Conservation (phyloP, 1,284 basidiomycete species). For the Stygiomarasmius scandens region DNA sequence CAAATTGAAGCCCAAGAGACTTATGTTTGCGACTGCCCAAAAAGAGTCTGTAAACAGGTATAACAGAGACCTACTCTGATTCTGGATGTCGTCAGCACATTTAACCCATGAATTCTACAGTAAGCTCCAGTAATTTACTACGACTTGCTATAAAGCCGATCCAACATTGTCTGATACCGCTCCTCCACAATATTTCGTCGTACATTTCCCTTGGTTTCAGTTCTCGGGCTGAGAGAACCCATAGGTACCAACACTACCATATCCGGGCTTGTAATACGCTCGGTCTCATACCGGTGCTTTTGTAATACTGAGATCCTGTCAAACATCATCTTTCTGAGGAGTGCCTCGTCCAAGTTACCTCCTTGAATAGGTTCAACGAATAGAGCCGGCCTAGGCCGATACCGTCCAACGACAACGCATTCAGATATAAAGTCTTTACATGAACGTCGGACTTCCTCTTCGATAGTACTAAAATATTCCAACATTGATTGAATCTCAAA, state of each 20-base stretch:
- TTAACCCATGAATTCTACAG: too few species aligned
- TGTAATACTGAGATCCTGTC: neutral
- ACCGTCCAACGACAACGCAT: conserved; percentile 7
- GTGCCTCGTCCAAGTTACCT: neutral
- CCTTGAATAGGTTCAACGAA: conserved; percentile 5
- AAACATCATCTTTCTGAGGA: neutral
- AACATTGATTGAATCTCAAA: too few species aligned
- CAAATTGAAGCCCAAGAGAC: too few species aligned
- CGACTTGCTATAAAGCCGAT: neutral
- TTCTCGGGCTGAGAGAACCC: conserved; percentile 2
- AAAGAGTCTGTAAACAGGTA: too few species aligned
- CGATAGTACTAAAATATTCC: conserved; percentile 4
- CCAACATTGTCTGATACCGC: neutral
- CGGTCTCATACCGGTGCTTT: neutral
- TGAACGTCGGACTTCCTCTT: neutral
- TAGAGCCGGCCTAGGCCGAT: conserved; percentile 7
- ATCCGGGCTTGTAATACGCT: neutral
- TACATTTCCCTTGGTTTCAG: conserved; percentile 10
- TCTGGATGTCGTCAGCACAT: too few species aligned
- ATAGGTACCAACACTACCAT: conserved; percentile 8
- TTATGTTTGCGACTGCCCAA: too few species aligned
- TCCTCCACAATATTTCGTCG: conserved; percentile 6
- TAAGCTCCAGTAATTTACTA: too few species aligned
- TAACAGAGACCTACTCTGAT: too few species aligned
- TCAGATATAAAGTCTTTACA: conserved; percentile 7